Conservation (phyloP, 1,139 yeast species). For the Debaryomyces psychrophilus region DNA sequence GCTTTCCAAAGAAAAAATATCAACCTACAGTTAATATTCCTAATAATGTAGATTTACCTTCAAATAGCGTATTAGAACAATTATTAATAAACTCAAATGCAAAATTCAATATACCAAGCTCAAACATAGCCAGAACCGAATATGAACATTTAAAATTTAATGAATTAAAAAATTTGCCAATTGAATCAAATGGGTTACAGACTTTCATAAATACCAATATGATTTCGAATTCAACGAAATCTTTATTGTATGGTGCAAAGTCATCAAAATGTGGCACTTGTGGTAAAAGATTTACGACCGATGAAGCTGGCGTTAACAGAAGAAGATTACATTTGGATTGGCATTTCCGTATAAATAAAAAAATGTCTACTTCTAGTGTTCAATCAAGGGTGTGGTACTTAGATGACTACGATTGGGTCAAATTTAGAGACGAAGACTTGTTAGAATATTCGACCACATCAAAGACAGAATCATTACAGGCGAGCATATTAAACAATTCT, state of each 20-base stretch:
- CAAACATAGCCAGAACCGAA: slow-evolving; percentile 30
- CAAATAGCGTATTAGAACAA: slow-evolving; percentile 37
- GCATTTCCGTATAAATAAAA: slow-evolving; percentile 93
- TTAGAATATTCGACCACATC: slow-evolving; percentile 39
- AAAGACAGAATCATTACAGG: slow-evolving; percentile 15
- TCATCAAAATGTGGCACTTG: slow-evolving; percentile 88
- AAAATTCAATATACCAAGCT: slow-evolving; percentile 14
- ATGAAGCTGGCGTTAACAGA: slow-evolving; percentile 56
- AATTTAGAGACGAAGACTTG: slow-evolving; percentile 64
- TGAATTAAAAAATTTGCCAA: slow-evolving; percentile 33
- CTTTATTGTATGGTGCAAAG: slow-evolving; percentile 58
- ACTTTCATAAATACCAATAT: slow-evolving; percentile 39
- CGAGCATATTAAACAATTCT: slow-evolving; percentile 11
- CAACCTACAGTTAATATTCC: slow-evolving; percentile 18
- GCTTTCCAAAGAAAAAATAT: slow-evolving; percentile 41
- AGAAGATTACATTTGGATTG: slow-evolving; percentile 81
- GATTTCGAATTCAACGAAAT: slow-evolving; percentile 30
- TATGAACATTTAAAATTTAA: slow-evolving; percentile 33
- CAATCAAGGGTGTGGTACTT: slow-evolving; percentile 86
- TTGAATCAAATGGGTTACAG: slow-evolving; percentile 33
- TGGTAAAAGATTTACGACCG: slow-evolving; percentile 79
- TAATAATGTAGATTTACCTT: slow-evolving; percentile 21
- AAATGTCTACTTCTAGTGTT: slow-evolving; percentile 48
- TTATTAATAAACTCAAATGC: slow-evolving; percentile 25
- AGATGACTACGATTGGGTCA: slow-evolving; percentile 72